Conservation (phyloP, 495 filamentous ascomycete species). For the Aspergillus haitiensis region DNA sequence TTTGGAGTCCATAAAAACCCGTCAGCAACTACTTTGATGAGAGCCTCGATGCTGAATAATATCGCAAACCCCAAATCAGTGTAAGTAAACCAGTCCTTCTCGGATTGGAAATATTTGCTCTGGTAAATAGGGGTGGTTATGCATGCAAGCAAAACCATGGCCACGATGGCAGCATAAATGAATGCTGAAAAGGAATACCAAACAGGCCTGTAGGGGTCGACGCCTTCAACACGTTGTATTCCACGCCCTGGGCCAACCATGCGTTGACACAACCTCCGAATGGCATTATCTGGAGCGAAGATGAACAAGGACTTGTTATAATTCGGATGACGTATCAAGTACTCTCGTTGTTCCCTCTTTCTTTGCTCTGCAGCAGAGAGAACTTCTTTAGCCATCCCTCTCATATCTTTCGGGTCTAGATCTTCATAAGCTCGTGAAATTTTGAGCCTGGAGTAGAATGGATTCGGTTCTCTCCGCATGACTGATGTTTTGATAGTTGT, state of each 20-base stretch:
- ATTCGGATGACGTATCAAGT: constrained; percentile 77
- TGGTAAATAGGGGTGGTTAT: constrained; percentile 94
- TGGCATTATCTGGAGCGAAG: constrained; percentile 71
- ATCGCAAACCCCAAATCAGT: constrained; percentile 87
- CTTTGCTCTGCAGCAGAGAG: constrained; percentile 78
- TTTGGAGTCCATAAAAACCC: constrained; percentile 97
- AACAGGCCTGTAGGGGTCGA: constrained; percentile 77
- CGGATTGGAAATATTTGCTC: constrained; percentile 72
- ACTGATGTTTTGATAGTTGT: constrained; percentile 53
- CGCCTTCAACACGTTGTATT: constrained; percentile 78
- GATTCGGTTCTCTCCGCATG: constrained; percentile 77
- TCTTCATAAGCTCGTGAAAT: constrained; percentile 72
- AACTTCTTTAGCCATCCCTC: constrained; percentile 84
- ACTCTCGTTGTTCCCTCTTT: constrained; percentile 86
- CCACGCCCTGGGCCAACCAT: constrained; percentile 93
- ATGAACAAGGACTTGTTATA: constrained; percentile 94
- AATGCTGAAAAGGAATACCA: constrained; percentile 95
- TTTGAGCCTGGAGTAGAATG: constrained; percentile 83
- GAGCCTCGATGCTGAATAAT: constrained; percentile 82
- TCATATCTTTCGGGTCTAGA: constrained; percentile 76
- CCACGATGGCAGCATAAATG: constrained; percentile 90
- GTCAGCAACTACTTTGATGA: constrained; percentile 94
- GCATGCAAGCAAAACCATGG: constrained; percentile 95
- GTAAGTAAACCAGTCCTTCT: constrained; percentile 92
- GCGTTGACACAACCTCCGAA: constrained; percentile 81